Conservation (phyloP, 2,329 filamentous ascomycete genomes). For the Epichloe bromicola region DNA sequence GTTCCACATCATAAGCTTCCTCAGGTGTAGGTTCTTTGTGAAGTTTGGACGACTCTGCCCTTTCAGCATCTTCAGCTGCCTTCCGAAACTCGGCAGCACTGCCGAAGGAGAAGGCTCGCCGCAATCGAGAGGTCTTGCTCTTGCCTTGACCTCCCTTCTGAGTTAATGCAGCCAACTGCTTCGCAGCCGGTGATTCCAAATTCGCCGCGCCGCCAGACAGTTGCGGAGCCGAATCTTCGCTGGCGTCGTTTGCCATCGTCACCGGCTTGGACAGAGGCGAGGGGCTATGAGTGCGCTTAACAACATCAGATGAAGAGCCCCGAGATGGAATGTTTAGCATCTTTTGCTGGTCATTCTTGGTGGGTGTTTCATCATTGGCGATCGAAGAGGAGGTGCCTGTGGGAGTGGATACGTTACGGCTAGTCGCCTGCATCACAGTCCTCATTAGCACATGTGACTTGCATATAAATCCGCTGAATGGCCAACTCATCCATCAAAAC, state of each 20-base stretch:
- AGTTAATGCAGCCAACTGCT: conserved; percentile 76
- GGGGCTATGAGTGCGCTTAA: conserved; percentile 51
- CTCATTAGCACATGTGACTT: conserved; percentile 33
- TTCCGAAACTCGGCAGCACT: conserved; percentile 83
- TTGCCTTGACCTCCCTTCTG: conserved; percentile 67
- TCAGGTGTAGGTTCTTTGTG: conserved; percentile 50
- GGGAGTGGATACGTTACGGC: conserved; percentile 42
- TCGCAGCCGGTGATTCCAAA: conserved; percentile 57
- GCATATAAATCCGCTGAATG: conserved; percentile 29
- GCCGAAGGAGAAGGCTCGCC: conserved; percentile 91
- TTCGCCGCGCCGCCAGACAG: conserved; percentile 22
- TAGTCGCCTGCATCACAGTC: conserved; percentile 40
- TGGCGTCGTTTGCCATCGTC: conserved; percentile 44
- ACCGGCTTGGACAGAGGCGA: conserved; percentile 64
- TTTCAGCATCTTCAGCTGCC: conserved; percentile 38
- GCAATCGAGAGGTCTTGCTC: conserved; percentile 74
- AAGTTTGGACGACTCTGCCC: conserved; percentile 36
- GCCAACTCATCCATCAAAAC: conserved; percentile 8
- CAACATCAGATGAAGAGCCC: conserved; percentile 51
- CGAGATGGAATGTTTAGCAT: conserved; percentile 47
- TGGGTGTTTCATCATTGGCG: conserved; percentile 31
- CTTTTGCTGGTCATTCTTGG: conserved; percentile 40
- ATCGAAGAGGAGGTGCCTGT: conserved; percentile 38
- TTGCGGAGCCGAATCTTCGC: conserved; percentile 28
- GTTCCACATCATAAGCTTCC: conserved; percentile 71